Conservation (phyloP, 148 eudicot genomes). For the Rhododendron vialii region DNA sequence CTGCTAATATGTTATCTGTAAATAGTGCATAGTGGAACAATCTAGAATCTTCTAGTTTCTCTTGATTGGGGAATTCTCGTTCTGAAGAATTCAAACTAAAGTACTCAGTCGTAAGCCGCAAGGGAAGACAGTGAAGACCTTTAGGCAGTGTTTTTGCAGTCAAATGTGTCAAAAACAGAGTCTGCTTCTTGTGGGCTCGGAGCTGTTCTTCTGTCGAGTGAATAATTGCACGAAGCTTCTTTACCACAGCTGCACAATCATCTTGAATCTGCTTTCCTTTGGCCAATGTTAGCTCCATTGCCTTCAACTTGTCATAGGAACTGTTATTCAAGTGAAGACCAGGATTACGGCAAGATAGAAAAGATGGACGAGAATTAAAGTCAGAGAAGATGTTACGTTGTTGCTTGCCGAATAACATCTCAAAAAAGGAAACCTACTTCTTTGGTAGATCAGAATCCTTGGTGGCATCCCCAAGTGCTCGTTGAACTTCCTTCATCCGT, state of each 20-base stretch:
- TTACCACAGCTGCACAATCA: conserved; percentile 79
- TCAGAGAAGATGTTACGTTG: not conserved
- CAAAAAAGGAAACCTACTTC: conserved; percentile 42
- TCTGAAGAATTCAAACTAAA: conserved; percentile 62
- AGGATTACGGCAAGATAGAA: not conserved
- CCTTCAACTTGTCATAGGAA: conserved; percentile 64
- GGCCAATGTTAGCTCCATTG: conserved; percentile 81
- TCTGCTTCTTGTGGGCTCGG: conserved; percentile 81
- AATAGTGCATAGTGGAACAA: conserved; percentile 90
- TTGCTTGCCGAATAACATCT: not conserved
- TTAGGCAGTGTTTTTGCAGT: conserved; percentile 93
- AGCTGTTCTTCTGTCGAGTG: conserved; percentile 96
- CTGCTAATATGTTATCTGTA: conserved; percentile 86
- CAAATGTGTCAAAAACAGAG: conserved; percentile 78
- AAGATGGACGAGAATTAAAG: not conserved
- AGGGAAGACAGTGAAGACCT: conserved; percentile 96
- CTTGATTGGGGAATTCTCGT: conserved; percentile 55
- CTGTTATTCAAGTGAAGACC: conserved; percentile 28
- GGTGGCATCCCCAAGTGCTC: conserved; percentile 71
- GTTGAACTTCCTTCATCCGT: conserved; percentile 77
- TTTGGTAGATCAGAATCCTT: conserved; percentile 78
- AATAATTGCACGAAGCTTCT: conserved; percentile 95
- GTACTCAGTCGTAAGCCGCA: conserved; percentile 85
- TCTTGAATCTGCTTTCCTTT: conserved; percentile 90
- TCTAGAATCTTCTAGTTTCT: conserved; percentile 63